Conservation (phyloP, 345 rosid genomes). For the Rhodamnia rubescens region DNA sequence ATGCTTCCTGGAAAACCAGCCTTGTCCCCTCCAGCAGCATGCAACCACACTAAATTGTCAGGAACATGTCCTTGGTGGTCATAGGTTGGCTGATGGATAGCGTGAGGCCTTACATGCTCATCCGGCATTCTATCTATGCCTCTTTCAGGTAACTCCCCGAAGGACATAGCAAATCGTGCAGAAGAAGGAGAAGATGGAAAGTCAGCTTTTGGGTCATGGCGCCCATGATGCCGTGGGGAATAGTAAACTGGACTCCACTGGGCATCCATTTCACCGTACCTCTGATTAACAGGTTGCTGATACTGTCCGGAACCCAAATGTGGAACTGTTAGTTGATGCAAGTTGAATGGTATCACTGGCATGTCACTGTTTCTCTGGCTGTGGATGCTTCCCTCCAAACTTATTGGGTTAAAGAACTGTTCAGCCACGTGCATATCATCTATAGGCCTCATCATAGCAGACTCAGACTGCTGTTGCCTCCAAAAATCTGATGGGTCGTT, state of each 20-base stretch:
- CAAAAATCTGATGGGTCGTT: constrained; percentile 57
- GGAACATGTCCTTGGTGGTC: constrained; percentile 42
- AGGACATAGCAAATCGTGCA: constrained; percentile 49
- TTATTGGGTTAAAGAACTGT: constrained; percentile 33
- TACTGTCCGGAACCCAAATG: constrained; percentile 23
- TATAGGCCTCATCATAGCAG: constrained; percentile 8
- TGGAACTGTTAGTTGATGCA: constrained; percentile 43
- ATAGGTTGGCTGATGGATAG: constrained; percentile 35
- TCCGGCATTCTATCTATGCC: constrained; percentile 60
- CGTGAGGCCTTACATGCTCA: constrained; percentile 52
- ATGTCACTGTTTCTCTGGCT: constrained; percentile 50
- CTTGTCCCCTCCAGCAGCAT: constrained; percentile 52
- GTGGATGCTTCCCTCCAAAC: constrained; percentile 44
- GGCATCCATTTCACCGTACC: constrained; percentile 70
- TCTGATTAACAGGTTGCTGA: constrained; percentile 38
- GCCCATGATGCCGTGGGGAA: constrained; percentile 85
- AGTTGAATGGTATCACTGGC: constrained; percentile 39
- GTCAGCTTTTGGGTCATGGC: constrained; percentile 65
- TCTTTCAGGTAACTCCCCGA: constrained; percentile 54
- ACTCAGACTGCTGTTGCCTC: constrained; percentile 49
- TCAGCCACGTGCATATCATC: constrained; percentile 21
- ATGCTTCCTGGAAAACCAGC: constrained; percentile 68
- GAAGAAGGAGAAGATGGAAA: constrained; percentile 80
- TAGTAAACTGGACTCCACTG: constrained; percentile 65
- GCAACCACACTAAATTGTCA: constrained; percentile 70